Base-by-base conservation (phyloP, 2,329 filamentous ascomycete genomes). In the Cercospora beticola region DNA sequence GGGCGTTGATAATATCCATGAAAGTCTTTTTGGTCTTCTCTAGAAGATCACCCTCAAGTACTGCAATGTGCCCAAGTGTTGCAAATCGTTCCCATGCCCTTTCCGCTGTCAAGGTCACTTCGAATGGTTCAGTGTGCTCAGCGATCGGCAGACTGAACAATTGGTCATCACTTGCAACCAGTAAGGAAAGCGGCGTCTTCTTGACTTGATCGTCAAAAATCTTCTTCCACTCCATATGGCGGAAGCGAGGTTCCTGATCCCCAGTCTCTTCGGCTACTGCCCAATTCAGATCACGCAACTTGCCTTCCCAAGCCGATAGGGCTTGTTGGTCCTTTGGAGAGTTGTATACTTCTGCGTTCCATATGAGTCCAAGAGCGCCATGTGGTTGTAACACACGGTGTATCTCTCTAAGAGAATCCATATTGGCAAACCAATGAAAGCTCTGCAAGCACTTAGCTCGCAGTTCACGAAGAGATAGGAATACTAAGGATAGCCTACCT, bases 31-130 rank as follows among this genome's bases (percentile, higher is more conserved):
- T 81, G 66, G 82, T 81, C 57, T 86, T 80, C 73, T 83, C 83
- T 56, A 83, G 81, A 64, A 84, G 81, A 1, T 83, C 86, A 58
- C 84, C 79, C 62, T 81, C 77, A 12, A 91, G 79, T 63, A 89
- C 82, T 4, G 87, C 85, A 69, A 93, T 86, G 76, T 92, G 89
- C 74, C 89, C 91, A 67, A 92, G 79, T 12, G 90, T 93, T 59
- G 82, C 83, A 68, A 89, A 84, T 40, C 91, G 84, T 64, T 86
- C 83, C 87, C 89, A 91, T 60, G 92, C 79, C 64, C 83, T 85
- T 61, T 91, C 86, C 67, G 85, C 84, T 30, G 78, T 81, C 67
- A 91, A 76, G 83, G 84, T 87, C 0, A 86, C 83, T 23, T 84
- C 86, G 82, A 88, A 90, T 58, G 82, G 80, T 58, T 88, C 81